Evolutionary conservation across 1,284 basidiomycete genomes (phyloP).

Genomic region (Boletus subluridellus): DNA sequence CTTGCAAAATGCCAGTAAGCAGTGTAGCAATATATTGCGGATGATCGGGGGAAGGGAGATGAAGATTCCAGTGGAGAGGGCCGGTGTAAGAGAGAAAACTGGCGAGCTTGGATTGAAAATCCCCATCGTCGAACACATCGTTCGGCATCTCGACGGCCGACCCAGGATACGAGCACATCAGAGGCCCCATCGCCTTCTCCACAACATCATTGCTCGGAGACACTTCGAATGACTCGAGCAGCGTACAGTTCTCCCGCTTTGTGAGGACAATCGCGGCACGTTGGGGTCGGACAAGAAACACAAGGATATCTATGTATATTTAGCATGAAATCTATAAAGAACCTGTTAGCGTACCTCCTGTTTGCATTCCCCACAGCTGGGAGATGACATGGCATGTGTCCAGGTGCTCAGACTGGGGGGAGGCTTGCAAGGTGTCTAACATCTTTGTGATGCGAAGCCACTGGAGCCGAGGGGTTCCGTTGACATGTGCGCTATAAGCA

Average conservation of each 20-base stretch:
- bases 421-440: no score
- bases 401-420: slow-evolving; percentile 4
- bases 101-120: slow-evolving; percentile 23
- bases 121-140: slow-evolving; percentile 13
- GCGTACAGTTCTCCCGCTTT: slow-evolving; percentile 14
- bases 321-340: neutral
- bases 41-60: no score
- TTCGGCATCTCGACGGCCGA: slow-evolving; percentile 29
- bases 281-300: slow-evolving; percentile 33
- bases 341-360: no score
- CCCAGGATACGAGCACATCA: slow-evolving; percentile 35
- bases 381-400: neutral
- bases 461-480: neutral
- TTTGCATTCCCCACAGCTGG: no score
- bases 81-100: slow-evolving; percentile 12
- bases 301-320: slow-evolving; percentile 20
- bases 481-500: neutral
- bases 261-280: slow-evolving; percentile 37
- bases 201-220: no score
- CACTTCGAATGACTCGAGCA: slow-evolving; percentile 11
- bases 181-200: neutral
- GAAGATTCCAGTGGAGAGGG: neutral
- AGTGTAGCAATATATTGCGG: no score
- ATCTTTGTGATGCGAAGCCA: neutral
- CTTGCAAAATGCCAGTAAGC: no score